A percentile compares a stretch with the other conserved stretches of the same genome.
Evolutionary conservation across 371 early-diverging fungal genomes (phyloP).

Genomic region (Mortierella sp.): DNA sequence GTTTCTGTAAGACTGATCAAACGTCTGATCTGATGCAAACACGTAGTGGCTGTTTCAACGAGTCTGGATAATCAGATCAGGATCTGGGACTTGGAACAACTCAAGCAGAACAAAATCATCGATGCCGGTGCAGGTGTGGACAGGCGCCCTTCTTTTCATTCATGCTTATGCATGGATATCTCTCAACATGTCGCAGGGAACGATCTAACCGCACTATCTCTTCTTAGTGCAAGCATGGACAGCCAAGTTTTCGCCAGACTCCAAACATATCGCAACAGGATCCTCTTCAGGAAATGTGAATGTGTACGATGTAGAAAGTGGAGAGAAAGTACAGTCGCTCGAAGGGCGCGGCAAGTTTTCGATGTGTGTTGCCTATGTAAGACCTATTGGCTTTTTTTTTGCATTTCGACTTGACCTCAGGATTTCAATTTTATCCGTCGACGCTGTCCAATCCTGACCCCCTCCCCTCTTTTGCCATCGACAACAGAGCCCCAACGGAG

Average conservation of each 20-base stretch:
- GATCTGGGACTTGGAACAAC: slow-evolving; percentile 78
- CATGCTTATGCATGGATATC: neutral
- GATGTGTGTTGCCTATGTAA: slow-evolving; percentile 81
- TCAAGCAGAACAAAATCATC: slow-evolving; percentile 64
- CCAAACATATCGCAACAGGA: slow-evolving; percentile 75
- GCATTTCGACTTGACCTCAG: neutral
- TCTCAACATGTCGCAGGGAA: too few species aligned
- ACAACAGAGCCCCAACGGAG: slow-evolving; percentile 80
- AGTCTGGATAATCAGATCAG: slow-evolving; percentile 83
- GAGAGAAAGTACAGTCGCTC: slow-evolving; percentile 67
- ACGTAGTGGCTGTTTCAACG: slow-evolving; percentile 75
- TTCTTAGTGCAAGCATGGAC: slow-evolving; percentile 76
- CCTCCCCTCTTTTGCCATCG: neutral
- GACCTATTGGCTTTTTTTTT: slow-evolving; percentile 14
- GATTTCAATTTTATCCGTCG: neutral
- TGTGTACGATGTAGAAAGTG: slow-evolving; percentile 72
- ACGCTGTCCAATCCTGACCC: too few species aligned
- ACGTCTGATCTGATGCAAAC: neutral
- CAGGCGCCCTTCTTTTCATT: neutral
- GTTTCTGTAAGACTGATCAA: too few species aligned
- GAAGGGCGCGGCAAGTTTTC: slow-evolving; percentile 81
- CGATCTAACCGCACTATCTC: neutral
- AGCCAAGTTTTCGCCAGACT: slow-evolving; percentile 78
- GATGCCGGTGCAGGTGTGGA: slow-evolving; percentile 69
- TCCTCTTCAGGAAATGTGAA: slow-evolving; percentile 80